Conservation (phyloP, 352 stramenopile genomes). For the Globisporangium spinosum region DNA sequence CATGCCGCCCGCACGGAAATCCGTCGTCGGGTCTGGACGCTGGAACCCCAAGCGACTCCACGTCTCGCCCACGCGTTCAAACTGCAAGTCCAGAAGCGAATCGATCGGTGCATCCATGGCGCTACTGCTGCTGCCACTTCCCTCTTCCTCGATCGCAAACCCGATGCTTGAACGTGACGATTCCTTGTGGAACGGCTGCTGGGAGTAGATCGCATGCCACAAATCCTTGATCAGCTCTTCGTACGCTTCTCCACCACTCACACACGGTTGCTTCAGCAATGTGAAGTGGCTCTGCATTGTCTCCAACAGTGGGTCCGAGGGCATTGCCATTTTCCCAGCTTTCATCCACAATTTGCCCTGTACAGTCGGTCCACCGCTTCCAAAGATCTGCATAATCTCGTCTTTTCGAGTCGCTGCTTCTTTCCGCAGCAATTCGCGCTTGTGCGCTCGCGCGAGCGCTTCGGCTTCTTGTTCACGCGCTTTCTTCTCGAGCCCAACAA, state of each 20-base stretch:
- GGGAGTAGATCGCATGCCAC: conserved; percentile 66
- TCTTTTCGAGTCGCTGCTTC: conserved; percentile 40
- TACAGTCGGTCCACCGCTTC: conserved; percentile 23
- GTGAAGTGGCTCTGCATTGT: conserved; percentile 68
- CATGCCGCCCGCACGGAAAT: conserved; percentile 80
- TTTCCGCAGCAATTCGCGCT: conserved; percentile 61
- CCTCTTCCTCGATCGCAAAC: conserved; percentile 19
- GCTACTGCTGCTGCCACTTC: not conserved
- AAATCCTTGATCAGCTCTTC: conserved; percentile 57
- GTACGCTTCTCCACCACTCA: conserved; percentile 56
- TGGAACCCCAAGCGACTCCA: conserved; percentile 85
- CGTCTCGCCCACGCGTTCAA: conserved; percentile 66
- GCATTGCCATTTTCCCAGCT: conserved; percentile 50
- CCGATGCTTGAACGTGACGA: conserved; percentile 18
- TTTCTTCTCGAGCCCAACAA: conserved; percentile 63
- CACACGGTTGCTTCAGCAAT: conserved; percentile 66
- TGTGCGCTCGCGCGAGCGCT: conserved; percentile 68
- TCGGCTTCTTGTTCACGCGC: conserved; percentile 74
- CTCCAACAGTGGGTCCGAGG: conserved; percentile 43
- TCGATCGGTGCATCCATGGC: not conserved
- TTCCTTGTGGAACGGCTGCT: conserved; percentile 34
- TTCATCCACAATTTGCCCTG: conserved; percentile 50
- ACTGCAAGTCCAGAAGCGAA: conserved; percentile 27
- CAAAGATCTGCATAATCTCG: conserved; percentile 49
- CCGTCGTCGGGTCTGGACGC: conserved; percentile 77